phyloP scores from a whole-genome alignment of 257 asterid species.

The Prunella vulgaris region DNA sequence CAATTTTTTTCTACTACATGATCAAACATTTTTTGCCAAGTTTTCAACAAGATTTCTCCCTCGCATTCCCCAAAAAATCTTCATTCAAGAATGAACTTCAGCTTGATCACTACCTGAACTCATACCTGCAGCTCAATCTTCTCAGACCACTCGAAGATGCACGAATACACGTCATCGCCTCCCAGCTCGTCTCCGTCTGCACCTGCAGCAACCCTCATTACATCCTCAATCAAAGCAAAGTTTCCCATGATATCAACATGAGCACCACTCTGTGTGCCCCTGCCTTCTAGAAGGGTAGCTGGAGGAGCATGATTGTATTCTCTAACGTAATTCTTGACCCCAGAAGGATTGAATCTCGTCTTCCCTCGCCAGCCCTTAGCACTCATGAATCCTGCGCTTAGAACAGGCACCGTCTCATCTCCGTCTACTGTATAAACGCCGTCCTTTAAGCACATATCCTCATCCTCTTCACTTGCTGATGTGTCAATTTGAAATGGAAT shows the following conservation, averaged over 20 bases:
- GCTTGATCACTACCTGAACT: too few relatives aligned
- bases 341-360: slow-evolving; percentile 76
- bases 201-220: slow-evolving; percentile 71
- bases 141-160: slow-evolving; percentile 66
- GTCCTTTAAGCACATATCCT: slow-evolving; percentile 40
- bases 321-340: slow-evolving; percentile 49
- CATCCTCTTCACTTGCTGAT: slow-evolving; percentile 42
- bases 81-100: too few relatives aligned
- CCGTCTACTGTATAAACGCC: slow-evolving; percentile 56
- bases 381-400: slow-evolving; percentile 83
- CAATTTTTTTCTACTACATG: too few relatives aligned
- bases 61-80: too few relatives aligned
- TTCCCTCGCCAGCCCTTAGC: slow-evolving; percentile 88
- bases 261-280: slow-evolving; percentile 87
- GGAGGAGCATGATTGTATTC: slow-evolving; percentile 85
- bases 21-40: too few relatives aligned
- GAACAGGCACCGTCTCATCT: slow-evolving; percentile 70
- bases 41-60: too few relatives aligned
- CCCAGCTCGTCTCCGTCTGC: slow-evolving; percentile 64
- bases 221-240: slow-evolving; percentile 66
- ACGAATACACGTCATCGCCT: slow-evolving; percentile 62
- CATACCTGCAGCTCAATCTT: slow-evolving; percentile 44
- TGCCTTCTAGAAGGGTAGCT: slow-evolving; percentile 59
- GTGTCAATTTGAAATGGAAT: slow-evolving; percentile 64
- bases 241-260: slow-evolving; percentile 92